Conservation (phyloP, 2,329 filamentous ascomycete species). For the Trichoderma cornu-damae region DNA sequence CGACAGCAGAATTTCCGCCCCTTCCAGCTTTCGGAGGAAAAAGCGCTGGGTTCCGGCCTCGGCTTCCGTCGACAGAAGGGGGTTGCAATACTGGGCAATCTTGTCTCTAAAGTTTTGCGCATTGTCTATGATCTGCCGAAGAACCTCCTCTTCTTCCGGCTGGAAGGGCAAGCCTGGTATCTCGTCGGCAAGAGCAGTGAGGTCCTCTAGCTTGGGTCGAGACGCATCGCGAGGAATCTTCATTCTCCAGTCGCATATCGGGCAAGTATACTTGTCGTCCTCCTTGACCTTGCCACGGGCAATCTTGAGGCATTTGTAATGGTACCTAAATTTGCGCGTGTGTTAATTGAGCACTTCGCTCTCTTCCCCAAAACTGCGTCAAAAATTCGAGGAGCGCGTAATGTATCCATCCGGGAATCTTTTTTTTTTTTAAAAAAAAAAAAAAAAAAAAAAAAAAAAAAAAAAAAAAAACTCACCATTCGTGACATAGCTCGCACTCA, state of each 20-base stretch:
- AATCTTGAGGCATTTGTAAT: constrained; percentile 97
- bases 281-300: constrained; percentile 97
- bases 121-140: constrained; percentile 80
- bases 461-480: constrained; percentile 78
- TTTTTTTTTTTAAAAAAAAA: too few species aligned
- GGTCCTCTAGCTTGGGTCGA: constrained; percentile 87
- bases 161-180: constrained; percentile 80
- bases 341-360: neutral
- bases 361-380: neutral
- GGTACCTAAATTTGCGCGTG: constrained; percentile 60
- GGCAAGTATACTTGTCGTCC: constrained; percentile 96
- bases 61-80: constrained; percentile 71
- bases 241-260: constrained; percentile 94
- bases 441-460: too few species aligned
- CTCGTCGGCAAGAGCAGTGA: constrained; percentile 79
- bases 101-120: constrained; percentile 80
- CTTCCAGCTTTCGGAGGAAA: constrained; percentile 94
- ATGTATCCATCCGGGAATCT: too few species aligned
- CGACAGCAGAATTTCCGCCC: constrained; percentile 84
- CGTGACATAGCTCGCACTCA: constrained; percentile 94
- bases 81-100: constrained; percentile 74
- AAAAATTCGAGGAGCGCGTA: neutral
- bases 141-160: constrained; percentile 84
- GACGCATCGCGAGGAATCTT: constrained; percentile 96
- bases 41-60: constrained; percentile 89